These are phyloP conservation scores for Scheffersomyces titani DNA, from an alignment of 1,139 yeast species.

Conservation along the genomic window DNA sequence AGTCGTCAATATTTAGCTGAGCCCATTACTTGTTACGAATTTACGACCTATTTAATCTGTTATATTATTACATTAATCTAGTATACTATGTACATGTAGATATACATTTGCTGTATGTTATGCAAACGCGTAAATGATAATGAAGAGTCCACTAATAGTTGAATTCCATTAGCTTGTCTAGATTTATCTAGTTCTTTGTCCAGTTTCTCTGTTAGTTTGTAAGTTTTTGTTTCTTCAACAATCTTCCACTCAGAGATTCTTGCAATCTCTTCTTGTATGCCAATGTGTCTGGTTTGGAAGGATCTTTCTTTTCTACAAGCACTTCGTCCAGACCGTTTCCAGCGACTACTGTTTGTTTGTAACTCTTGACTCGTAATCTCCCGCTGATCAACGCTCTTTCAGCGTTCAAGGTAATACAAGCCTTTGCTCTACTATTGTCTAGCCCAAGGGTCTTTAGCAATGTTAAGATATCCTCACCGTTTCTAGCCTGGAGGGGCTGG, in stretches of 20 bases:
- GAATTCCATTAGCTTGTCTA: background rate
- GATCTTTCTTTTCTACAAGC: constrained; percentile 21
- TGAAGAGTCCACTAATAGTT: background rate
- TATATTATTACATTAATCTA: background rate
- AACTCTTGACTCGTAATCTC: constrained; percentile 65
- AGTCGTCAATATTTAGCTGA: constrained; percentile 35
- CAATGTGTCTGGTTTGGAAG: constrained; percentile 1
- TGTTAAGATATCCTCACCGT: constrained; percentile 67
- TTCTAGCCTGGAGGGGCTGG: constrained; percentile 59
- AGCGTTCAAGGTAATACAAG: constrained; percentile 60
- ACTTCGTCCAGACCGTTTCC: constrained; percentile 35
- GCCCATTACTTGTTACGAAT: background rate
- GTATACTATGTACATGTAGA: background rate
- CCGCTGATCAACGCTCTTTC: constrained; percentile 70
- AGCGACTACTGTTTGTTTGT: constrained; percentile 62
- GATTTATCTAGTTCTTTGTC: background rate
- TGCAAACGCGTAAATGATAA: background rate
- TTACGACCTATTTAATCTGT: background rate
- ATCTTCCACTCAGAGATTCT: constrained; percentile 27
- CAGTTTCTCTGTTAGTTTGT: constrained; percentile 6
- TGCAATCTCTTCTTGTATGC: constrained; percentile 25
- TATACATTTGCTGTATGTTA: background rate
- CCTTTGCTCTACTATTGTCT: constrained; percentile 60
- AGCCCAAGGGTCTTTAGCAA: constrained; percentile 71
- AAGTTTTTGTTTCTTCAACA: constrained; percentile 24